Base-by-base conservation (phyloP, 768 basidiomycete genomes). In the Boletus rubroflammeus region DNA sequence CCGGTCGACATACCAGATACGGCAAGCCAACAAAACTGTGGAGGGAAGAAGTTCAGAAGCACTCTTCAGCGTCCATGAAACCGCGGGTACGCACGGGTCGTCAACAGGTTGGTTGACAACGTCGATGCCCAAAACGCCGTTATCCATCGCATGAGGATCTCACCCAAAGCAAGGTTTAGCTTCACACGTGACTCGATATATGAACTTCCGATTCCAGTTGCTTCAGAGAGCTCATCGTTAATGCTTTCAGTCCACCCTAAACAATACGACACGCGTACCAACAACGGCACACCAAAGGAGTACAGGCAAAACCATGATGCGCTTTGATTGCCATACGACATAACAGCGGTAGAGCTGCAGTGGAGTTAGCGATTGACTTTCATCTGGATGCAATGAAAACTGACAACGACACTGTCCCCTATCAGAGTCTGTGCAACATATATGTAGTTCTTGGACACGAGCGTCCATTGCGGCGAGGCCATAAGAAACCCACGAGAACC, bases 121-220 rank as follows among this genome's bases (percentile, higher is more conserved):
- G 51, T 48, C 21, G 23, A 49, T 7, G 28, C 28, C 45, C 35
- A 52, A 38, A 52, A 52, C 9, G 35, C 15, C 11, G 35, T 31
- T 5, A 52, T 38, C 35, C 45, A 52, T 50, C 3, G 9, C 10
- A 6, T 15, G 21, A 47, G 10, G 8, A 0, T 8, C 2, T 15
- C 15, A 14, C 8, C 17, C 9, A 28, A 23, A 34, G 23, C 1
- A 0, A 1, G 1, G 2, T 21, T 0, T 9, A 0, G 4, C 6
- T 0, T 21, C 4, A 6, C 4, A 1, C 7, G 44, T 19, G 13
- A 15, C 3, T 19, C 19, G 29, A 2, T 0, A 3, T 7, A 19
- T 8, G 28, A 13, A 29, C 6, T 3, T 32, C 6, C 29, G 2
- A 46, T 8, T 8, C 44, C 44, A 32, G 44, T 46, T 21, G 14